Evolutionary conservation across 805 yeast genomes (phyloP).

Genomic region (Peterozyma xylosa): DNA sequence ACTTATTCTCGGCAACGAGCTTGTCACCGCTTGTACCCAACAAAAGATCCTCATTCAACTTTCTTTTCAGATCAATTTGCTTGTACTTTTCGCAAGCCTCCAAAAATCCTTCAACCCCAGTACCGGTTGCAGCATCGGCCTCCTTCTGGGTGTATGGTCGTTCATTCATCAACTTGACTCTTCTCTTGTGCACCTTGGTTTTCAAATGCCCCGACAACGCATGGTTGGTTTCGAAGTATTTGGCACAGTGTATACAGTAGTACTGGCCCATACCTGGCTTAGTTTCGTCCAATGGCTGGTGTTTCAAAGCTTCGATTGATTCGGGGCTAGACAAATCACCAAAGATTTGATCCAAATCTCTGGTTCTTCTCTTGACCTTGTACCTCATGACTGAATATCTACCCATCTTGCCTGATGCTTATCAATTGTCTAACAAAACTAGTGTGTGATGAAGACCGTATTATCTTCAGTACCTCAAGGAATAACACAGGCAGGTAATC

Average conservation of each 20-base stretch:
- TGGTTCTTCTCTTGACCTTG: slow-evolving; percentile 82
- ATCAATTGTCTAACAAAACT: too few relatives aligned
- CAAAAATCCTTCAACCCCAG: slow-evolving; percentile 60
- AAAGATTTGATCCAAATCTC: slow-evolving; percentile 78
- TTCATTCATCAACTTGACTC: slow-evolving; percentile 65
- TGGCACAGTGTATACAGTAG: slow-evolving; percentile 92
- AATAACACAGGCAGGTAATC: too few relatives aligned
- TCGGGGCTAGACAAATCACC: slow-evolving; percentile 63
- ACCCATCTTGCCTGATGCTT: slow-evolving; percentile 47
- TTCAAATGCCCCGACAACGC: slow-evolving; percentile 69
- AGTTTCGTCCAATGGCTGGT: slow-evolving; percentile 83
- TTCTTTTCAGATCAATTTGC: slow-evolving; percentile 39
- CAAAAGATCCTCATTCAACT: slow-evolving; percentile 30
- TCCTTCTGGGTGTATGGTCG: slow-evolving; percentile 86
- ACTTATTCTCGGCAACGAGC: slow-evolving; percentile 3
- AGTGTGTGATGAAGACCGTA: too few relatives aligned
- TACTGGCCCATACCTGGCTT: slow-evolving; percentile 93
- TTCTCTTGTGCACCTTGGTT: slow-evolving; percentile 78
- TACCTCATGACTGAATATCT: slow-evolving; percentile 80
- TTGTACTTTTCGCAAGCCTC: slow-evolving; percentile 53
- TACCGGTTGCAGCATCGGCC: slow-evolving; percentile 87
- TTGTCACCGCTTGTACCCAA: slow-evolving; percentile 8
- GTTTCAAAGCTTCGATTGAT: slow-evolving; percentile 56
- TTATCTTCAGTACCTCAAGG: too few relatives aligned
- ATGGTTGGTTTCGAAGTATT: slow-evolving; percentile 73